Evolutionary conservation across 495 filamentous ascomycete species (phyloP), one percentile per base, ranked within the genome.

Genomic region (Penicillium dipodomyicola): DNA sequence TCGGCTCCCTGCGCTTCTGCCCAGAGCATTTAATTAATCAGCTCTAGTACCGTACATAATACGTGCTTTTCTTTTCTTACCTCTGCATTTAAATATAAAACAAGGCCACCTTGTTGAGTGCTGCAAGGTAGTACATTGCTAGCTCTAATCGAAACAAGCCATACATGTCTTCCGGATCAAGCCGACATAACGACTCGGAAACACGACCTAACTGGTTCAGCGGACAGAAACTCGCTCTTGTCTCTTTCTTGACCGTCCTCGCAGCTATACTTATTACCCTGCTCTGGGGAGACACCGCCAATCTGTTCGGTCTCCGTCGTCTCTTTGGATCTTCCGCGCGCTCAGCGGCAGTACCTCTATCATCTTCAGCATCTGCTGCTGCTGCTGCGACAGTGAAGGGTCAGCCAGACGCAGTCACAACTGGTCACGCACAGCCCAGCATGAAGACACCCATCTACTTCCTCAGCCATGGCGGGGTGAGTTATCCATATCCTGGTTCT

Each of bases 391-490:
- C 33, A 5, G 32, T 20, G 10, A 48, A 48, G 17, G 45, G 45
- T 32, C 25, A 19, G 42, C 4, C 23, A 19, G 43, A 29, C 22
- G 37, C 15, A 20, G 9, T 25, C 32, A 9, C 43, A 15, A 35
- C 15, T 20, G 35, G 48, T 14, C 33, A 15, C 32, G 22, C 52
- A 20, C 14, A 29, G 1, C 12, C 23, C 39, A 64, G 57, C 48
- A 71, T 61, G 57, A 68, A 73, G 55, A 80, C 85, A 8, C 90
- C 90, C 0, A 79, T 91, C 42, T 94, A 92, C 63, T 93, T 92
- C 63, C 70, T 94, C 37, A 85, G 85, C 60, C 87, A 91, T 80
- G 88, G 87, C 44, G 87, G 87, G 47, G 87, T 88, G 73, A 71
- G 87, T 80, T 30, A 27, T 37, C 32, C 5, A 32, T n/a, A 43